A percentile compares a stretch with the other conserved stretches of the same genome.
Conservation (phyloP, 116 monocot species). For the Iris pallida region DNA sequence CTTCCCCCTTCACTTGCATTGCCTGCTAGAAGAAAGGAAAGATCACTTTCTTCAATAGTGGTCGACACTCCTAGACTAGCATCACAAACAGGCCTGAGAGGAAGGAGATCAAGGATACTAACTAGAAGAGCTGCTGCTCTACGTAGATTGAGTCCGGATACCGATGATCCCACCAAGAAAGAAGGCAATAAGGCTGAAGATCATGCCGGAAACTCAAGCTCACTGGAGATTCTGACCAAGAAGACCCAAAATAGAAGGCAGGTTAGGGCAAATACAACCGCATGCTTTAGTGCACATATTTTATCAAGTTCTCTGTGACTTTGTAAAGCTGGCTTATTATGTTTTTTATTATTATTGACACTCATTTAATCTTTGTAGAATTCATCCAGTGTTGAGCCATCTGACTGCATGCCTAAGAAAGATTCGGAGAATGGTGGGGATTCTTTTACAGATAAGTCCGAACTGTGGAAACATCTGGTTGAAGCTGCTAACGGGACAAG, state of each 20-base stretch:
- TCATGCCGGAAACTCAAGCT: constrained; percentile 34
- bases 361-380: constrained; percentile 34
- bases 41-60: constrained; percentile 93
- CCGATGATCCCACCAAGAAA: constrained; percentile 36
- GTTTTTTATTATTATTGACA: background rate
- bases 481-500: constrained; percentile 81
- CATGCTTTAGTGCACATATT: background rate
- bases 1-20: constrained; percentile 42
- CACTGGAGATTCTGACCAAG: constrained; percentile 38
- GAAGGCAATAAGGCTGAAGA: constrained; percentile 35
- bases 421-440: constrained; percentile 38
- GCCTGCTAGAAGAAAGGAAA: constrained; percentile 89
- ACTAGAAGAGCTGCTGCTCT: constrained; percentile 46
- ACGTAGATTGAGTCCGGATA: constrained; percentile 32
- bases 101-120: constrained; percentile 71
- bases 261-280: constrained; percentile 27
- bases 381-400: constrained; percentile 43
- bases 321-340: background rate
- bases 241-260: constrained; percentile 42
- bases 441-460: constrained; percentile 40
- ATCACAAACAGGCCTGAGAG: constrained; percentile 56
- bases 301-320: background rate
- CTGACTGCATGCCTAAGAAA: constrained; percentile 25
- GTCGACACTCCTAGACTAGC: constrained; percentile 75
- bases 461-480: constrained; percentile 87